Base-by-base conservation (phyloP, 352 stramenopile genomes). In the Globisporangium canariense region DNA sequence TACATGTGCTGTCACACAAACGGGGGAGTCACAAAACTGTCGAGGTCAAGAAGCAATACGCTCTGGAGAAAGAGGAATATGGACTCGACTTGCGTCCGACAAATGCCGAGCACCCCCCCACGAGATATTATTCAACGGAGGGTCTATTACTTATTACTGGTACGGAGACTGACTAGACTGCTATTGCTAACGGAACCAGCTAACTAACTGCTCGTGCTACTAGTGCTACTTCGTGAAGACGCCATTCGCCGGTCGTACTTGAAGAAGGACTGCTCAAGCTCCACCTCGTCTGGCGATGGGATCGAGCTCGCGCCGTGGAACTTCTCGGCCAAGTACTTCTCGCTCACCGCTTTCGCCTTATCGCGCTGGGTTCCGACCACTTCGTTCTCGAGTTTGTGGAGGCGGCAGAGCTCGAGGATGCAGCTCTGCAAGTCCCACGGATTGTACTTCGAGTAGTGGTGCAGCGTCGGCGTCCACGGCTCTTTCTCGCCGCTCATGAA, bases 391-490 rank as follows among this genome's bases (percentile, higher is more conserved):
- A 76, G 67, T 22, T 65, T 67, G 61, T 94, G 82, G 10, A 93
- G 75, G 18, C 73, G 77, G 50, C 77, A 72, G n/a, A 94, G 70
- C 51, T 89, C 79, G 46, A 83, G 62, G 30, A 93, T 66, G 67
- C 86, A 94, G 38, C 79, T 74, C 46, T 86, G 68, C 40, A 94
- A 61, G 47, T 94, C 78, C 64, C 75, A 73, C 30, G 81, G 70
- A 57, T 89, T 94, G 69, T 89, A 94, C 76, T 80, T 72, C 20
- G 81, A 86, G 41, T 88, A 81, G 59, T 94, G 85, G 60, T 94
- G 83, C 18, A 94, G 69, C 57, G 83, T 94, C n/a, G 86, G 86
- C 6, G 77, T 91, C 86, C 85, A 91, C 4, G 80, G 60, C 46
- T 90, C 73, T 20, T 71, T 66, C 65, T 90, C 82, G 25, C 71